phyloP scores from a whole-genome alignment of 2,329 filamentous ascomycete genomes.

The Scorias spongiosa region DNA sequence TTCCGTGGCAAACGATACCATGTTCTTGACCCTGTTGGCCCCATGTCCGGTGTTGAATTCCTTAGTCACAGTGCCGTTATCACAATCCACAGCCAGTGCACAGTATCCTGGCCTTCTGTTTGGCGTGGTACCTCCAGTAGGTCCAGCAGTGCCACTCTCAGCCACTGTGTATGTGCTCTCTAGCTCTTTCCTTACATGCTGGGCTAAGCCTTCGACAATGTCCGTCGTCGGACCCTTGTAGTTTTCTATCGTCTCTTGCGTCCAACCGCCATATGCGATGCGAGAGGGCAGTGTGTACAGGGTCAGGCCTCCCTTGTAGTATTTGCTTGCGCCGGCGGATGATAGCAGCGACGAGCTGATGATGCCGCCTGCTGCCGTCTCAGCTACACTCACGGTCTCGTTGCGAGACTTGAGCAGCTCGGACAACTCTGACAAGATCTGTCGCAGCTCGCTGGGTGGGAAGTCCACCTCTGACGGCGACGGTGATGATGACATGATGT shows the following conservation, averaged over 20 bases:
- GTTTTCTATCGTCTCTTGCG: slow-evolving; percentile 31
- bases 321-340: slow-evolving; percentile 40
- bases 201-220: slow-evolving; percentile 41
- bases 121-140: slow-evolving; percentile 39
- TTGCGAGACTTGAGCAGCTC: slow-evolving; percentile 38
- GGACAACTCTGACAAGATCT: slow-evolving; percentile 35
- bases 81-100: slow-evolving; percentile 43
- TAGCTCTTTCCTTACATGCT: slow-evolving; percentile 40
- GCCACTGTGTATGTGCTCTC: slow-evolving; percentile 41
- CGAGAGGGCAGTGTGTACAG: slow-evolving; percentile 45
- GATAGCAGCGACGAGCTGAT: slow-evolving; percentile 44
- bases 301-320: slow-evolving; percentile 49
- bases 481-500: slow-evolving; percentile 2
- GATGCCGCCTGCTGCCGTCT: slow-evolving; percentile 49
- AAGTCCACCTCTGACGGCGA: slow-evolving; percentile 14
- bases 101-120: slow-evolving; percentile 50
- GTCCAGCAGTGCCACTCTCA: slow-evolving; percentile 50
- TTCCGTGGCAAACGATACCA: slow-evolving; percentile 47
- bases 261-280: slow-evolving; percentile 47
- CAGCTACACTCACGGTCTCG: slow-evolving; percentile 45
- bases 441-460: slow-evolving; percentile 27
- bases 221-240: slow-evolving; percentile 46
- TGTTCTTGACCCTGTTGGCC: slow-evolving; percentile 42
- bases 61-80: slow-evolving; percentile 35
- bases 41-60: slow-evolving; percentile 42